phyloP scores from a whole-genome alignment of 106 monocot genomes.

The Apostasia ramifera region DNA sequence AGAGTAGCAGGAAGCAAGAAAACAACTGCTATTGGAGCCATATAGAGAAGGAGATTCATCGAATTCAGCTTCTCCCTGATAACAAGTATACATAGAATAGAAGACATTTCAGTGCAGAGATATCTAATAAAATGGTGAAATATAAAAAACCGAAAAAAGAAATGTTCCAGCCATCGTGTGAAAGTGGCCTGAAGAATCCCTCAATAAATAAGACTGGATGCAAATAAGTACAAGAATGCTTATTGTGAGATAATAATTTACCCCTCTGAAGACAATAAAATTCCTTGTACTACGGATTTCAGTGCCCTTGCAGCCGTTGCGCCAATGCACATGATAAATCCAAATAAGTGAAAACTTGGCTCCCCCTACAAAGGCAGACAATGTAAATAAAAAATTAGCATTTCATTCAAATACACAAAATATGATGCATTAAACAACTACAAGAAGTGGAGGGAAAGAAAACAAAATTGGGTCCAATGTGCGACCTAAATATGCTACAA shows the following conservation, averaged over 20 bases:
- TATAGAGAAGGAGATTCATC: conserved; percentile 90
- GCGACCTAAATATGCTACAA: no score
- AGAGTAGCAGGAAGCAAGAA: conserved; percentile 74
- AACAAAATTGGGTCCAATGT: no score
- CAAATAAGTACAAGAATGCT: not conserved
- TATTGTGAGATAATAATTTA: conserved; percentile 10
- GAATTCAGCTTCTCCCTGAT: conserved; percentile 86
- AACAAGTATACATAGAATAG: conserved; percentile 8
- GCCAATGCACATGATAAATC: conserved; percentile 73
- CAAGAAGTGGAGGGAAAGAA: no score
- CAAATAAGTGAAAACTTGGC: conserved; percentile 85
- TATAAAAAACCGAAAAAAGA: no score
- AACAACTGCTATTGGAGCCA: conserved; percentile 87
- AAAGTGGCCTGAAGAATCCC: no score
- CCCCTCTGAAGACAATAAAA: conserved; percentile 83
- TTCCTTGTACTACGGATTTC: conserved; percentile 81
- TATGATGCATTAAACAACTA: no score
- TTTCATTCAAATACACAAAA: no score
- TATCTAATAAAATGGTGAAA: not conserved
- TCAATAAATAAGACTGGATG: not conserved
- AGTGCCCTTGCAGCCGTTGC: conserved; percentile 88
- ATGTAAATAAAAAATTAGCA: no score
- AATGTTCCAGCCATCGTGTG: no score
- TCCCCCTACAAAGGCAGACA: conserved; percentile 39
- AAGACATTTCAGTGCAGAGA: not conserved